Evolutionary conservation across 2,329 filamentous ascomycete genomes (phyloP).

Genomic region (Anisogramma anomala): DNA sequence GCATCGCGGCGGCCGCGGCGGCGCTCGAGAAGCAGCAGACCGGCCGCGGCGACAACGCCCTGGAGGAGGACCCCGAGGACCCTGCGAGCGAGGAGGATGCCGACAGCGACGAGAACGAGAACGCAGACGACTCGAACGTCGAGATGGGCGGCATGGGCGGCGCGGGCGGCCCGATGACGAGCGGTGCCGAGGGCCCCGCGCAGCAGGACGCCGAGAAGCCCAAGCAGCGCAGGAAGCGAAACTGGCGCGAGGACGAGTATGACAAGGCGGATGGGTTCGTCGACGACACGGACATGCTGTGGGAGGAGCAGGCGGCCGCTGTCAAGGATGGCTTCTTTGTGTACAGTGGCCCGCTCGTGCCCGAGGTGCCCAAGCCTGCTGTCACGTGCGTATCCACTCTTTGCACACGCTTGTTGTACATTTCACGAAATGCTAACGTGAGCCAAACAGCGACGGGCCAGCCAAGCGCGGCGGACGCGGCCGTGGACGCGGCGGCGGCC

Average conservation of each 20-base stretch:
- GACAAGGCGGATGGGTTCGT: slow-evolving; percentile 76
- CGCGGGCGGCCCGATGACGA: slow-evolving; percentile 34
- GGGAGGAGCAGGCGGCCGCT: slow-evolving; percentile 90
- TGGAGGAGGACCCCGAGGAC: slow-evolving; percentile 10
- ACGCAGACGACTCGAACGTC: slow-evolving; percentile 40
- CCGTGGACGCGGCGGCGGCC: slow-evolving; percentile 30
- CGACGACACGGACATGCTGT: slow-evolving; percentile 87
- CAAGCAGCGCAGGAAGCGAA: slow-evolving; percentile 60
- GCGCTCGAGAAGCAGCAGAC: slow-evolving; percentile 68
- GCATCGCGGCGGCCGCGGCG: slow-evolving; percentile 79
- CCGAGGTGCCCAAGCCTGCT: slow-evolving; percentile 67
- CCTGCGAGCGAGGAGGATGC: slow-evolving; percentile 43
- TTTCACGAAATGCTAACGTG: slow-evolving; percentile 31
- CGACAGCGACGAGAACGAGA: slow-evolving; percentile 41
- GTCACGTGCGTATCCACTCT: slow-evolving; percentile 33
- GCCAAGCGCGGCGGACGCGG: slow-evolving; percentile 54
- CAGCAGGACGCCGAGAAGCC: slow-evolving; percentile 51
- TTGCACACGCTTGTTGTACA: slow-evolving; percentile 10
- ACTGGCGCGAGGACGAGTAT: slow-evolving; percentile 71
- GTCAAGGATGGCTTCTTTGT: slow-evolving; percentile 97
- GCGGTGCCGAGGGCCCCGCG: slow-evolving; percentile 45
- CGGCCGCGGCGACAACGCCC: slow-evolving; percentile 35
- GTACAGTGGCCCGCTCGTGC: slow-evolving; percentile 83
- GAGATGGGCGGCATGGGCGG: slow-evolving; percentile 66
- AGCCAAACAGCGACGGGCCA: slow-evolving; percentile 61